Conservation (phyloP, 2,329 filamentous ascomycete genomes). For the Paramyrothecium sp. region DNA sequence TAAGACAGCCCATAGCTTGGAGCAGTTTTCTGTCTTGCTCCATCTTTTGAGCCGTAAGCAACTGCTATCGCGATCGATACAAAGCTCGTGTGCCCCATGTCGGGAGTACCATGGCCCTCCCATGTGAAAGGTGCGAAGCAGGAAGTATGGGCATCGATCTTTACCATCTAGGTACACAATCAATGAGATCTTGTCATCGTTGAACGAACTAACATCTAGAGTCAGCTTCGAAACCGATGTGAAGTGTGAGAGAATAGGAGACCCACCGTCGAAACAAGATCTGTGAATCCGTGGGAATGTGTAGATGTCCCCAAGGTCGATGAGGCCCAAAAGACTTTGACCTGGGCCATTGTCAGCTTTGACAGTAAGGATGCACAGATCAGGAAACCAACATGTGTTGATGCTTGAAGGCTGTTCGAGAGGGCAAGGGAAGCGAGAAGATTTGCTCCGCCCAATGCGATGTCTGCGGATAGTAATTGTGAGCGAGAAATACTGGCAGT, state of each 20-base stretch:
- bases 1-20: constrained; percentile 53
- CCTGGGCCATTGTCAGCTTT: constrained; percentile 21
- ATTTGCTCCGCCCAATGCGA: constrained; percentile 62
- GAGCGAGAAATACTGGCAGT: constrained; percentile 1
- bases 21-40: constrained; percentile 39
- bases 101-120: constrained; percentile 45
- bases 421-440: constrained; percentile 53
- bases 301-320: constrained; percentile 38
- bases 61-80: constrained; percentile 46
- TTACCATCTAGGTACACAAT: constrained; percentile 47
- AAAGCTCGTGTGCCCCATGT: constrained; percentile 53
- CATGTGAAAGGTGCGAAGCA: constrained; percentile 41
- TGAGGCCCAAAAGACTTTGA: constrained; percentile 47
- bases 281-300: constrained; percentile 45
- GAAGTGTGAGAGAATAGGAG: neutral
- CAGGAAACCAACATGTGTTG: constrained; percentile 25
- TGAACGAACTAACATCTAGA: constrained; percentile 42
- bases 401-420: constrained; percentile 47
- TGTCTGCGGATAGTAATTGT: constrained; percentile 28
- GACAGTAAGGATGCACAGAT: neutral
- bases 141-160: constrained; percentile 43
- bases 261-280: constrained; percentile 55
- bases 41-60: constrained; percentile 52
- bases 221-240: constrained; percentile 5
- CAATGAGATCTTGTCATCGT: constrained; percentile 53